Conservation (phyloP, 371 early-diverging fungal species). For the Mucor mucedo region DNA sequence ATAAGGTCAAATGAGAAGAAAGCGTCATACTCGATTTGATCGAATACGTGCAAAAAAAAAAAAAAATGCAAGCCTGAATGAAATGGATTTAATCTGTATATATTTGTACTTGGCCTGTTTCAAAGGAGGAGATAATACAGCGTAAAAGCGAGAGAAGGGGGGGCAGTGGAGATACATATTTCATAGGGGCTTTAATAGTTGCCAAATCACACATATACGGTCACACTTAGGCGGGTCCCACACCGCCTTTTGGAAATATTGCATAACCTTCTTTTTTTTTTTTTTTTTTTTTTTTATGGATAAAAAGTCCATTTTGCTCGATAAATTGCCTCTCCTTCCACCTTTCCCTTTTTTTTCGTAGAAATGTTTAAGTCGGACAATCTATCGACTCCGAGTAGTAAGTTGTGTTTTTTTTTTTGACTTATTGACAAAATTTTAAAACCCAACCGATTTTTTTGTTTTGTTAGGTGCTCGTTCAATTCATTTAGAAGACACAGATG, state of each 20-base stretch:
- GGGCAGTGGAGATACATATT: conserved; percentile 1
- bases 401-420: background rate
- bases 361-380: background rate
- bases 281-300: background rate
- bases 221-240: conserved; percentile 3
- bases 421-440: background rate
- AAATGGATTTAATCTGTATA: too few species aligned
- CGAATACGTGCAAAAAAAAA: too few species aligned
- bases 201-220: background rate
- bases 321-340: background rate
- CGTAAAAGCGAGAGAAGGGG: background rate
- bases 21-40: too few species aligned
- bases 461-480: conserved; percentile 21
- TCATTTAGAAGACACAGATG: conserved; percentile 27
- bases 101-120: too few species aligned
- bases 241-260: background rate
- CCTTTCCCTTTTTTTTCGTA: background rate
- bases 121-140: too few species aligned
- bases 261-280: background rate
- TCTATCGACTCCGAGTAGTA: background rate
- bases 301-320: background rate
- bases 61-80: too few species aligned
- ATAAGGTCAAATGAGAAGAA: too few species aligned
- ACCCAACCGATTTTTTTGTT: background rate
- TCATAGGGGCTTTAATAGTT: conserved; percentile 5